These are phyloP conservation scores for Urtica urens DNA, from an alignment of 306 rosid genomes.

Conservation along the genomic window DNA sequence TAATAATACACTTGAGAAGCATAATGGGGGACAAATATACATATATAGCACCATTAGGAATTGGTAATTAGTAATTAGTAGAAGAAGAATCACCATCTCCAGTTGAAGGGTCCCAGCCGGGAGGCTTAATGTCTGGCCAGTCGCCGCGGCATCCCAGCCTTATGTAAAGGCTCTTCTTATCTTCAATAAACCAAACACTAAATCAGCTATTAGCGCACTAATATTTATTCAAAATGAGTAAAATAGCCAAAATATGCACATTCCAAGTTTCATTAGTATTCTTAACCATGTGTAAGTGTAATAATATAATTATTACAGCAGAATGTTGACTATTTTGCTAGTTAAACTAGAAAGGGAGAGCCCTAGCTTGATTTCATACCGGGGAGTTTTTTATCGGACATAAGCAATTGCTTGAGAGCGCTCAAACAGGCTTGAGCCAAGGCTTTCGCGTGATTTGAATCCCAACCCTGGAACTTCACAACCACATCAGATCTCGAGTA, in stretches of 20 bases:
- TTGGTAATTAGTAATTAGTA: no score
- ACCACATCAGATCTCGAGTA: constrained; percentile 78
- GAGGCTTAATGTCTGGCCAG: constrained; percentile 94
- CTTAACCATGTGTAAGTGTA: no score
- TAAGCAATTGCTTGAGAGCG: constrained; percentile 74
- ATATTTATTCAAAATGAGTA: neutral
- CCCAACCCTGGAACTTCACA: constrained; percentile 87
- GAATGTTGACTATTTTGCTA: neutral
- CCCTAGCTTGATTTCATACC: constrained; percentile 25
- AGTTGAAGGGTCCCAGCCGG: constrained; percentile 86
- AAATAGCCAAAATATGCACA: neutral
- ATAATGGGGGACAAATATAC: no score
- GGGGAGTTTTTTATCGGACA: constrained; percentile 76
- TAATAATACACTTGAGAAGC: no score
- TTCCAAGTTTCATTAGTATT: neutral
- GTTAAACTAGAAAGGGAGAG: neutral
- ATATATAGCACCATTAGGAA: no score
- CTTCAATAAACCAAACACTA: constrained; percentile 20
- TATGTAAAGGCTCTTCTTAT: constrained; percentile 72
- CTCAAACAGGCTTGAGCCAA: constrained; percentile 79
- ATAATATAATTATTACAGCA: no score
- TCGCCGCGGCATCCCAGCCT: constrained; percentile 94
- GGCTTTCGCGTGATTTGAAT: constrained; percentile 50
- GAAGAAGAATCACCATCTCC: constrained; percentile 19
- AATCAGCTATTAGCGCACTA: no score